Evolutionary conservation across 306 rosid species (phyloP), one percentile per base, ranked within the genome.

Genomic region (Prunus fruticosa): DNA sequence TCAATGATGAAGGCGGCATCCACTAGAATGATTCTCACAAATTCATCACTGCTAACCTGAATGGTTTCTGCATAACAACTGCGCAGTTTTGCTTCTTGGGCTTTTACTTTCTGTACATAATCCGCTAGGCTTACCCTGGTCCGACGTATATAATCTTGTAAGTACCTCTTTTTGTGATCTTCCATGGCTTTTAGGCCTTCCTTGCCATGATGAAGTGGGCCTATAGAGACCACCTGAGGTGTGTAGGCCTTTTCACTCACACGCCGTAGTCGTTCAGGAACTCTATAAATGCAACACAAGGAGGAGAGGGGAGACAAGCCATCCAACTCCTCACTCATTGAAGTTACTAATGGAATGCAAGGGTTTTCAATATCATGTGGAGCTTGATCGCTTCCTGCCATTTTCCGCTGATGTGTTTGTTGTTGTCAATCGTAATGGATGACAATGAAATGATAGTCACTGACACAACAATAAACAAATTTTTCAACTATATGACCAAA

Each of bases 301-400:
- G 34, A 27, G 3, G 70, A 79, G 14, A 79, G 11, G 20, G 68
- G 63, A 58, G 79, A 11, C 47, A 73, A 56, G 28, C 15, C 27
- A 9, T 32, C 67, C 69, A 73, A 61, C 64, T 73, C 78, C 25
- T 6, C 6, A 13, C 18, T 72, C 85, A 80, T 46, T 3, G 54
- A 54, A 3, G 49, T 57, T 23, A 11, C 64, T 58, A 80, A 11
- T 10, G 70, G 20, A 58, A 50, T 10, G 49, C 7, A n/a, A 12
- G 69, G 83, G n/a, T 80, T 73, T 66, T 80, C 79, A 5, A 74
- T 74, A 71, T 80, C 79, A n/a, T 30, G 49, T 70, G 74, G 74
- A 50, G 11, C 63, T 70, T 51, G 18, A 14, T 70, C 52, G 28
- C 63, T 70, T 28, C 43, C 46, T 70, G 18, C 30, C 74, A 70